phyloP scores from a whole-genome alignment of 257 asterid genomes.

The Jaltomata sinuosa region DNA sequence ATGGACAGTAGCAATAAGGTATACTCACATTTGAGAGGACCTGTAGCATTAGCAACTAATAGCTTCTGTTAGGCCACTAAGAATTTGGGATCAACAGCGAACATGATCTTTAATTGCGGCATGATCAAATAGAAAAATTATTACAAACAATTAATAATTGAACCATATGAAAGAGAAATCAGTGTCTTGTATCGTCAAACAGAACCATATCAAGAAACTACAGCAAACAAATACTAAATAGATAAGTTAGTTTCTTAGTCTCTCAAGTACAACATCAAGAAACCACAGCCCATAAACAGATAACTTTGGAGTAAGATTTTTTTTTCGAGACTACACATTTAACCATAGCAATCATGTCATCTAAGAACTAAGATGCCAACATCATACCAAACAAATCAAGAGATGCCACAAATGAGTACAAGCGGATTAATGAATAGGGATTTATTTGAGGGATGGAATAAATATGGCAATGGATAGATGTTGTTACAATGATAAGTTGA shows the following conservation, averaged over 20 bases:
- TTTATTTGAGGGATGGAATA: not conserved
- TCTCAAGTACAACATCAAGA: not conserved
- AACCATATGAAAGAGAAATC: not conserved
- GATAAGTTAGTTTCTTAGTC: not conserved
- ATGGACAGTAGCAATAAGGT: slow-evolving; percentile 13
- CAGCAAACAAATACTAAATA: not conserved
- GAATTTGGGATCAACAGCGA: not conserved
- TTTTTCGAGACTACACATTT: not conserved
- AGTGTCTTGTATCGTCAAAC: not conserved
- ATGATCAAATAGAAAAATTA: not conserved
- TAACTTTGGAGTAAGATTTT: not conserved
- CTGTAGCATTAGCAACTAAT: not conserved
- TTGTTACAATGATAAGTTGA: not conserved
- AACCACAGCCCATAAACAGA: not conserved
- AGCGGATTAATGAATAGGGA: not conserved
- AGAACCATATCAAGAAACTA: not conserved
- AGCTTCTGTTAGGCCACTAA: slow-evolving; percentile 13
- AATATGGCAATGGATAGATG: not conserved
- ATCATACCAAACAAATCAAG: not conserved
- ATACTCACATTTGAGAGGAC: slow-evolving; percentile 9
- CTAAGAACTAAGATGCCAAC: not conserved
- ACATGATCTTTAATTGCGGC: slow-evolving; percentile 11
- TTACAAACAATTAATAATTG: not conserved
- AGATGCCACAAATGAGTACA: not conserved
- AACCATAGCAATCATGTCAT: not conserved